Evolutionary conservation across 2,329 filamentous ascomycete genomes (phyloP), one percentile per base, ranked within the genome.

Genomic region (Fusarium anguioides): DNA sequence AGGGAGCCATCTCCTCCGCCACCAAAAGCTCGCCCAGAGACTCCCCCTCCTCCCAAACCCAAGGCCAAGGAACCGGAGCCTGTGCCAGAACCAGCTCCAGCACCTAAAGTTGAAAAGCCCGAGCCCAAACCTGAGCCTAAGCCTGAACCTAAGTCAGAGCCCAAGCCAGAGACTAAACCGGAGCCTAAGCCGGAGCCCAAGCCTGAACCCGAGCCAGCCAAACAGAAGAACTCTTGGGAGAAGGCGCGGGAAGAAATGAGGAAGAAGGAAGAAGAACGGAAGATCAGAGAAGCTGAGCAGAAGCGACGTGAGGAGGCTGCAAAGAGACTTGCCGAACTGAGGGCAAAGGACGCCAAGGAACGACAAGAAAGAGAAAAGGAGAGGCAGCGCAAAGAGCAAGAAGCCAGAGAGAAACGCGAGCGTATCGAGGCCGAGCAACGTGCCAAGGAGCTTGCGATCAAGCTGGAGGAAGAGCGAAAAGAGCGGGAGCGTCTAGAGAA

Each of bases 241-340:
- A 90, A 87, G 74, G 89, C 89, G 5, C 82, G 89, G 52, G 89
- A 92, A 72, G 89, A 91, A 68, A 90, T 86, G 20, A 81, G 86
- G 40, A 85, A 82, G 58, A 84, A 84, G 54, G 89, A 90, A 68
- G 88, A 89, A 66, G 87, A 91, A 66, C 87, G 87, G 12, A 89
- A 84, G 71, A 80, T 80, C 4, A 84, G 82, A 64, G 87, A 89
- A 65, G 87, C 86, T 5, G 88, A 91, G 64, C 83, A 86, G 64
- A 86, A 87, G 66, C 81, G 84, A 64, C 84, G 83, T 37, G 86
- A 88, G 31, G 86, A 87, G n/a, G 78, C 83, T 5, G 80, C 84
- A 33, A 83, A 80, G 57, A 79, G 82, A 52, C 74, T 88, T 4
- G 84, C 80, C 29, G 86, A 89, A 66, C 76, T 86, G 12, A 82